phyloP scores from a whole-genome alignment of 192 early-diverging fungal species.

The Geranomyces michiganensis region DNA sequence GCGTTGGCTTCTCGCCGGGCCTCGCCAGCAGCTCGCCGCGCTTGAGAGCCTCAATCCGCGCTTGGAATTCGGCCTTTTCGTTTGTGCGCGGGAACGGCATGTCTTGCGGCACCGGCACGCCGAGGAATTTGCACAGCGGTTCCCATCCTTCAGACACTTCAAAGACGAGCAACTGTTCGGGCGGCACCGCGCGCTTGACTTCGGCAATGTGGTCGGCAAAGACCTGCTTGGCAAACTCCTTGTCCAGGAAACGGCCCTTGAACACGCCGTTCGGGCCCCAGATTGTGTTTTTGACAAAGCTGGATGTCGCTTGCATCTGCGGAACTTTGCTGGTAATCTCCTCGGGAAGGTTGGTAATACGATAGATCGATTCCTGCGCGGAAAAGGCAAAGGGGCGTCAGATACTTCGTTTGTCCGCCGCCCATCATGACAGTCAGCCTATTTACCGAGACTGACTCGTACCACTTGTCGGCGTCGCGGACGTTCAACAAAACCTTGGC shows the following conservation, averaged over 20 bases:
- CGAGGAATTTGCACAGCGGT: conserved; percentile 40
- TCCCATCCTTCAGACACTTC: conserved; percentile 37
- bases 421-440: too few relatives aligned
- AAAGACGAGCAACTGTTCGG: conserved; percentile 34
- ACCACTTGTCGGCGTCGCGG: conserved; percentile 39
- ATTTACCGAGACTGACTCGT: conserved; percentile 4
- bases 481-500: conserved; percentile 41
- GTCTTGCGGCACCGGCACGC: conserved; percentile 27
- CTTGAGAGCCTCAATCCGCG: background rate
- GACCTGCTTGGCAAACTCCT: conserved; percentile 22
- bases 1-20: too few relatives aligned
- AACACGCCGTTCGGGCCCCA: conserved; percentile 24
- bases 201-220: conserved; percentile 35
- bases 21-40: background rate
- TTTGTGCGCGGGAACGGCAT: conserved; percentile 37
- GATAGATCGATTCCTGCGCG: background rate
- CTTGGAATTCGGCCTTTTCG: conserved; percentile 11
- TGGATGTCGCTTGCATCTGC: background rate
- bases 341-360: conserved; percentile 7
- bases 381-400: too few relatives aligned
- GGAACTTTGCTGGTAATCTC: background rate
- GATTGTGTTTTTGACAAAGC: background rate
- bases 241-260: conserved; percentile 20
- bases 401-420: too few relatives aligned
- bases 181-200: conserved; percentile 35